A percentile compares a stretch with the other conserved stretches of the same genome.
Evolutionary conservation across 129 eudicot genomes (phyloP).

Genomic region (Sambucus nigra): DNA sequence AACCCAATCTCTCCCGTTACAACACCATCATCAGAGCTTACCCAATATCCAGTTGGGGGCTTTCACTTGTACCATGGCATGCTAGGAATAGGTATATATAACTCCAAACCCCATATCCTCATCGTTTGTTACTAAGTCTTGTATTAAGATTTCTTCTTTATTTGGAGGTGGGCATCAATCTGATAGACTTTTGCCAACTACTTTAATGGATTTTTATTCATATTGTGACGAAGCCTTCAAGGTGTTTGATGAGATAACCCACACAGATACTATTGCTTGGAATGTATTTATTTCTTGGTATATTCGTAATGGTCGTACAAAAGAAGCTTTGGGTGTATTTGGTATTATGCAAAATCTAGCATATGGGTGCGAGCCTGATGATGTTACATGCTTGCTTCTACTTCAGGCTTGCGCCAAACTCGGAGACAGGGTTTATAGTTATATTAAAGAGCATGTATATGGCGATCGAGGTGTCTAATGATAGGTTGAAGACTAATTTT

Average conservation of each 20-base stretch:
- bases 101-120: conserved; percentile 35
- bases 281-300: conserved; percentile 67
- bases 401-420: conserved; percentile 67
- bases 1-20: conserved; percentile 47
- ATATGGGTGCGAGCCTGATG: conserved; percentile 49
- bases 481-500: too few relatives aligned
- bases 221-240: conserved; percentile 32
- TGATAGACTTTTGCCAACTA: conserved; percentile 52
- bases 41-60: conserved; percentile 36
- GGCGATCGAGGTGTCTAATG: too few relatives aligned
- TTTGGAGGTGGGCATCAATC: conserved; percentile 42
- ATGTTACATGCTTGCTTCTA: conserved; percentile 61
- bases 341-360: conserved; percentile 35
- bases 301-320: conserved; percentile 40
- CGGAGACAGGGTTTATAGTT: conserved; percentile 54
- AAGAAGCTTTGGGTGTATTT: conserved; percentile 53
- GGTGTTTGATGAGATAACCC: conserved; percentile 76
- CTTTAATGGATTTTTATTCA: conserved; percentile 66
- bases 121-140: conserved; percentile 47
- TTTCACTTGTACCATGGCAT: conserved; percentile 38
- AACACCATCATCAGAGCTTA: conserved; percentile 54
- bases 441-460: conserved; percentile 35
- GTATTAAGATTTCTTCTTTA: conserved; percentile 27
- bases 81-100: conserved; percentile 31
- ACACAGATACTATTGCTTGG: conserved; percentile 57